Evolutionary conservation across 2,329 filamentous ascomycete genomes (phyloP).

Genomic region (Colletotrichum tofieldiae): DNA sequence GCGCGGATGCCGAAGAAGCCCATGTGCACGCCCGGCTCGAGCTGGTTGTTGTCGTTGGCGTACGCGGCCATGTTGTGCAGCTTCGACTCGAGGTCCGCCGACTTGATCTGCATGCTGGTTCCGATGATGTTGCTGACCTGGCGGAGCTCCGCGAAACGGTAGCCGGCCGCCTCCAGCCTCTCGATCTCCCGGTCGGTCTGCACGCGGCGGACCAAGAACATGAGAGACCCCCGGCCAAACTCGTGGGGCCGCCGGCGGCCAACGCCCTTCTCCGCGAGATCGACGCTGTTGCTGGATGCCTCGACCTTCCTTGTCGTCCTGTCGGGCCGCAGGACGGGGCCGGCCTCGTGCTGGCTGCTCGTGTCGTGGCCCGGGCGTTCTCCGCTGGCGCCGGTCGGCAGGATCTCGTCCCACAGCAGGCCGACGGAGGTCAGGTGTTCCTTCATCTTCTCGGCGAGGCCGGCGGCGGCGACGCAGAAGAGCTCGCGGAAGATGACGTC

Average conservation of each 20-base stretch:
- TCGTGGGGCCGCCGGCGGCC: conserved; percentile 48
- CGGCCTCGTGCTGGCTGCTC: conserved; percentile 25
- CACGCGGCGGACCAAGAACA: conserved; percentile 82
- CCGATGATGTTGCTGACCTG: conserved; percentile 80
- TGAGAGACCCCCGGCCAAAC: conserved; percentile 81
- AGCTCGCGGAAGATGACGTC: conserved; percentile 85
- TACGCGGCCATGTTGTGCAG: conserved; percentile 77
- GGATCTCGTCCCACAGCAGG: conserved; percentile 81
- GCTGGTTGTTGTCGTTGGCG: conserved; percentile 61
- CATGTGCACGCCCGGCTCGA: conserved; percentile 69
- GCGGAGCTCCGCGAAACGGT: conserved; percentile 80
- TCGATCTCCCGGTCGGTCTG: conserved; percentile 71
- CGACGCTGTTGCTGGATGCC: conserved; percentile 47
- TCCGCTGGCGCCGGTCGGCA: conserved; percentile 71
- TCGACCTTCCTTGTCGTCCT: conserved; percentile 39
- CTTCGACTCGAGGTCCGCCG: conserved; percentile 71
- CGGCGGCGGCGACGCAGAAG: conserved; percentile 84
- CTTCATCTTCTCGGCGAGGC: conserved; percentile 79
- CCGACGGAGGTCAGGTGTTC: conserved; percentile 76
- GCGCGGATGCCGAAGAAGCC: conserved; percentile 72
- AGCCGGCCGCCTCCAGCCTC: conserved; percentile 79
- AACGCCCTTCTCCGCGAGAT: conserved; percentile 60
- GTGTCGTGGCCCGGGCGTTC: conserved; percentile 42
- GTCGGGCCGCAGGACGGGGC: conserved; percentile 32
- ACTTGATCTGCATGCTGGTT: conserved; percentile 81